Base-by-base conservation (phyloP, 2,329 filamentous ascomycete genomes). In the Chaetomiaceae sp. region DNA sequence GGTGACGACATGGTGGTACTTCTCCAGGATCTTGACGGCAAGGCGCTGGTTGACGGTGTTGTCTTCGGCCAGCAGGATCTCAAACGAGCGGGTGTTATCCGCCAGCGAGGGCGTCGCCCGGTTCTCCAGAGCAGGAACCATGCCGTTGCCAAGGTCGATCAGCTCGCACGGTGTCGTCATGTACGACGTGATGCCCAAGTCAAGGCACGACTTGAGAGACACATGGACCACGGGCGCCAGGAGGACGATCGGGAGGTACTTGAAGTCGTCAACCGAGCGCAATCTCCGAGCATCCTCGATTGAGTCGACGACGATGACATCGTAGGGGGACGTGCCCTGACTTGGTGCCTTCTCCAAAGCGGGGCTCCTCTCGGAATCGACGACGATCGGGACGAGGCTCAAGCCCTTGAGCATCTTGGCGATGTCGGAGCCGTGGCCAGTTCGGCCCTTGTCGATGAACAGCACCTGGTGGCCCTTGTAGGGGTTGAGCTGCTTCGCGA, bases 181-280 rank as follows among this genome's bases (percentile, higher is more conserved):
- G 67, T 96, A 97, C 41, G 90, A 96, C n/a, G 90, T 94, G 57
- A 98, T 95, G 53, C 93, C 91, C 54, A 97, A 77, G 64, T 97
- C 93, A 49, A 97, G 72, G 48, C 91, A 93, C 3, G 88, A 93
- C 70, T 95, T 95, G 58, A 98, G 75, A 65, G 83, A 94, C 56
- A 97, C 88, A 51, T 90, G 87, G 11, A 97, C 89, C 29, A 88
- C 74, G 0, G 91, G 89, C 36, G 89, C 93, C 37, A 97, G 71
- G 51, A 97, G 79, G 35, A 98, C 91, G 55, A 98, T 90, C 2
- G 93, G 93, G 37, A 96, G 88, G 63, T 96, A 97, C 71, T 96
- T 96, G 76, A 96, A 95, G 63, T 94, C 88, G 61, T 96, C 91
- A 42, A 93, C 84, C 10, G 86, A 84, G 54, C 93, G 81, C 46